Conservation (phyloP, 495 filamentous ascomycete species). For the Talaromyces borbonicus region DNA sequence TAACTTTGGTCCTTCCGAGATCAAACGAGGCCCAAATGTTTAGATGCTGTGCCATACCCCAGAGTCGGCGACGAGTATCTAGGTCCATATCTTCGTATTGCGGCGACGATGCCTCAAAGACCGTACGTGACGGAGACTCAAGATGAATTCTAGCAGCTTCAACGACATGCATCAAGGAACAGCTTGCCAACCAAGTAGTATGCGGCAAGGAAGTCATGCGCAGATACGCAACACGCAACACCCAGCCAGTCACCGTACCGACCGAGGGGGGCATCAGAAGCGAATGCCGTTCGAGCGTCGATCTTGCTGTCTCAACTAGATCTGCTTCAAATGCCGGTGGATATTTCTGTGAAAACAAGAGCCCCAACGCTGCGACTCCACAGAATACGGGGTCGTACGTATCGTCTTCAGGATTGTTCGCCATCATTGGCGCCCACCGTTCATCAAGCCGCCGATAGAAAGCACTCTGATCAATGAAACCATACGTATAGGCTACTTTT, state of each 20-base stretch:
- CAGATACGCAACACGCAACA: conserved; percentile 42
- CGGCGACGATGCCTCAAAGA: conserved; percentile 2
- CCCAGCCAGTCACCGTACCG: conserved; percentile 39
- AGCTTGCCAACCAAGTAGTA: conserved; percentile 45
- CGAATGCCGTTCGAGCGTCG: conserved; percentile 32
- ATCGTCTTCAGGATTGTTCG: neutral
- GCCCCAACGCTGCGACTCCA: conserved; percentile 40
- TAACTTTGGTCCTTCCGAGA: conserved; percentile 37
- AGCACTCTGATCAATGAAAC: conserved; percentile 29
- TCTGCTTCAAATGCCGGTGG: conserved; percentile 21
- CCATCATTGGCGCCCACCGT: conserved; percentile 19
- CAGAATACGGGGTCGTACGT: conserved; percentile 24
- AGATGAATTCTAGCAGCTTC: conserved; percentile 30
- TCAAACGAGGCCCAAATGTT: conserved; percentile 41
- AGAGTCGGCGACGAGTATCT: conserved; percentile 25
- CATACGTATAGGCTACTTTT: conserved; percentile 38
- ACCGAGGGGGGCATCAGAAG: conserved; percentile 23
- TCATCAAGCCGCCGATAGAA: conserved; percentile 21
- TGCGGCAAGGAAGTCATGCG: conserved; percentile 43
- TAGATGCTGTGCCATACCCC: conserved; percentile 34
- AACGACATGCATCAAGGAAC: conserved; percentile 37
- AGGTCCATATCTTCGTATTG: conserved; percentile 13
- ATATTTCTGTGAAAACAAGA: conserved; percentile 29
- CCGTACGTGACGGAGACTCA: conserved; percentile 15
- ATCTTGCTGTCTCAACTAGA: conserved; percentile 32